Evolutionary conservation across 2,329 filamentous ascomycete genomes (phyloP).

Genomic region (Triangularia setosa): DNA sequence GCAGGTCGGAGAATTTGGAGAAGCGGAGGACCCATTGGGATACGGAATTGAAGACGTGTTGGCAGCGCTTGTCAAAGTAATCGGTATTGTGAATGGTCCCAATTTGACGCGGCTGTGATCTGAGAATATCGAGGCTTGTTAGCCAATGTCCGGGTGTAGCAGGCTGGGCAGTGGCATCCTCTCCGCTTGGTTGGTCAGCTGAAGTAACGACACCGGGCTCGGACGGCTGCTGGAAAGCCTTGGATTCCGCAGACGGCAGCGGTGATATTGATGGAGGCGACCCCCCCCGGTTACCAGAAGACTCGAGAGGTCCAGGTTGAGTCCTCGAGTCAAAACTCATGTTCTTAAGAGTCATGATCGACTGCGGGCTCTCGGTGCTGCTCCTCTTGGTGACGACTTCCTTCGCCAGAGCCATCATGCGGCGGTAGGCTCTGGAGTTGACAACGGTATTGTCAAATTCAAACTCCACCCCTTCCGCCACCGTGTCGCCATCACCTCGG

Average conservation of each 20-base stretch:
- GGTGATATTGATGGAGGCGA: not conserved
- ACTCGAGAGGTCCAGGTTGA: not conserved
- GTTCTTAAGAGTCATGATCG: not conserved
- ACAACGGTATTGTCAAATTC: not conserved
- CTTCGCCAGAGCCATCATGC: not conserved
- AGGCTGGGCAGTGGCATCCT: not conserved
- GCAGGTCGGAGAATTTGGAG: conserved; percentile 93
- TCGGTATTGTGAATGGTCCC: conserved; percentile 70
- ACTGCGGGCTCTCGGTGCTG: not conserved
- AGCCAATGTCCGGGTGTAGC: not conserved
- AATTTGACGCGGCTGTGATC: not conserved
- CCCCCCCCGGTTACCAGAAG: not conserved
- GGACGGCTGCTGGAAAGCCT: not conserved
- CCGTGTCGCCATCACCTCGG: not conserved
- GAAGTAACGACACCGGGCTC: not conserved
- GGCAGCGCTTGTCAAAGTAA: conserved; percentile 89
- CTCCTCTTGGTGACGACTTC: not conserved
- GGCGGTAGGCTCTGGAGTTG: not conserved
- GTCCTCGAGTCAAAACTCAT: not conserved
- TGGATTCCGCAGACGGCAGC: not conserved
- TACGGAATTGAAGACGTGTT: conserved; percentile 89
- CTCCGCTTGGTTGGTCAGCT: no score
- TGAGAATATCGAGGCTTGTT: not conserved
- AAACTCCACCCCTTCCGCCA: not conserved
- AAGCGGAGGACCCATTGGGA: conserved; percentile 97